Evolutionary conservation across 1,284 basidiomycete genomes (phyloP).

Genomic region (Apiotrichum siamense): DNA sequence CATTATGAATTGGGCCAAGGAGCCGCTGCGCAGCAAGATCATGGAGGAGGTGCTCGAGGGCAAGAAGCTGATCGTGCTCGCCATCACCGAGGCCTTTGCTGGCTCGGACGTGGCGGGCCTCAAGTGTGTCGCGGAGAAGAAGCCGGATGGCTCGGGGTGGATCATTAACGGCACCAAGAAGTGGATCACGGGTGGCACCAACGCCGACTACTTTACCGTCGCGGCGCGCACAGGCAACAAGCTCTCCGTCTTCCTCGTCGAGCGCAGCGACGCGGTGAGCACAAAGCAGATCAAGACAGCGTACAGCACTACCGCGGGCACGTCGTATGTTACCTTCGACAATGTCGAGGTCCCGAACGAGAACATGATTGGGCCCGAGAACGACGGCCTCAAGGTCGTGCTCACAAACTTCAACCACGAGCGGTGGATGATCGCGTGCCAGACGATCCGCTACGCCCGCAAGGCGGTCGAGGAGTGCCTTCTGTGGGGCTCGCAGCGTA

Average conservation of each 20-base stretch:
- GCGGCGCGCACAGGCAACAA: conserved; percentile 57
- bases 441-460: conserved; percentile 13
- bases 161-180: conserved; percentile 82
- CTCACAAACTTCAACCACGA: conserved; percentile 47
- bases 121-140: conserved; percentile 73
- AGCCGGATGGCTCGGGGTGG: conserved; percentile 64
- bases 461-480: conserved; percentile 46
- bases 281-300: conserved; percentile 82
- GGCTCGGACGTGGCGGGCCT: conserved; percentile 83
- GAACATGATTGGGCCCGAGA: conserved; percentile 77
- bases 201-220: conserved; percentile 43
- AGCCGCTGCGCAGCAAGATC: conserved; percentile 53
- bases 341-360: conserved; percentile 77
- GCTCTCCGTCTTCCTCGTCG: conserved; percentile 76
- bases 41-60: conserved; percentile 74
- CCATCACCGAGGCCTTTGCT: conserved; percentile 85
- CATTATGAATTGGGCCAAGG: conserved; percentile 54
- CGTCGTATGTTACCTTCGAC: conserved; percentile 80
- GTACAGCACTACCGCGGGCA: conserved; percentile 71
- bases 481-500: conserved; percentile 66
- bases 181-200: conserved; percentile 86
- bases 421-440: conserved; percentile 5
- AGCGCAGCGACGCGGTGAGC: conserved; percentile 68
- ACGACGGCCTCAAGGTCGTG: conserved; percentile 74
- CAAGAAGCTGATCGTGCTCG: conserved; percentile 67